Evolutionary conservation across 805 yeast species (phyloP).

Genomic region (Lipomyces kockii): DNA sequence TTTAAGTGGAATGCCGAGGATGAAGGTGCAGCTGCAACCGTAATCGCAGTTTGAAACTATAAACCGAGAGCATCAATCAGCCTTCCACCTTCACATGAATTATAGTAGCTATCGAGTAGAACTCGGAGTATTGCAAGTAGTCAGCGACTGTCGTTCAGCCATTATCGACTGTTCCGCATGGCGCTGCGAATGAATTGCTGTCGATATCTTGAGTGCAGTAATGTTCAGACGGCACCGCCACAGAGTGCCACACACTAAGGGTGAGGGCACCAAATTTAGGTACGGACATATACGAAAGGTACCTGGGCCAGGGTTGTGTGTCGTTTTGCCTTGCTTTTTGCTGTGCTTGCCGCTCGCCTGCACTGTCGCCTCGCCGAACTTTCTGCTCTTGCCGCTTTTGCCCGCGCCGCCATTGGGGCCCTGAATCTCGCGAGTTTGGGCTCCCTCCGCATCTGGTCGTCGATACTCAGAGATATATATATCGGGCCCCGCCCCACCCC

Average conservation of each 20-base stretch:
- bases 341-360: neutral
- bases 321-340: neutral
- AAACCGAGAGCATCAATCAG: too few species aligned
- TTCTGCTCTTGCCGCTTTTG: neutral
- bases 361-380: neutral
- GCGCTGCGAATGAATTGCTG: too few species aligned
- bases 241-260: neutral
- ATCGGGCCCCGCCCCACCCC: neutral
- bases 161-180: too few species aligned
- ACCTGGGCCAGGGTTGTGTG: neutral
- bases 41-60: too few species aligned
- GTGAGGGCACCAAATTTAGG: neutral
- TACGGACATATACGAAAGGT: neutral
- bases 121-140: too few species aligned
- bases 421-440: slow-evolving; percentile 1
- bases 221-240: neutral
- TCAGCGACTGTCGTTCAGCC: too few species aligned
- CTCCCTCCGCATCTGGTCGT: neutral
- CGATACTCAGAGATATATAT: neutral
- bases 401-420: neutral
- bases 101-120: too few species aligned
- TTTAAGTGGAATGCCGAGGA: too few species aligned
- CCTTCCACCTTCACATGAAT: too few species aligned
- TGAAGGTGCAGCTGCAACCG: too few species aligned
- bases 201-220: too few species aligned